Evolutionary conservation across 2,329 filamentous ascomycete genomes (phyloP).

Genomic region (Arthrobotrys iridis): DNA sequence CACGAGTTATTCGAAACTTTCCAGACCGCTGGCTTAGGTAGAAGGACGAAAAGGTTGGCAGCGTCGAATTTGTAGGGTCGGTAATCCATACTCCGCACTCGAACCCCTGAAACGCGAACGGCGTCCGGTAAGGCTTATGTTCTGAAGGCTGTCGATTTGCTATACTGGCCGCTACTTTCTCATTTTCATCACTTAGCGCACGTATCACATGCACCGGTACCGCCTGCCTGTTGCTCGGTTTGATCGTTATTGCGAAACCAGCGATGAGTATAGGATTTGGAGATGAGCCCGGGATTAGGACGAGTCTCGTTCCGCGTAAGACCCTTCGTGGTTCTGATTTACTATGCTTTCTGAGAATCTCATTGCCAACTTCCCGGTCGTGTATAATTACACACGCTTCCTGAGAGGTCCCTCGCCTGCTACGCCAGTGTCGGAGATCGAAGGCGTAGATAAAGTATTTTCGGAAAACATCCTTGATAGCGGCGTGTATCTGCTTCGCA

Average conservation of each 20-base stretch:
- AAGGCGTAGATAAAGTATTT: slow-evolving; percentile 42
- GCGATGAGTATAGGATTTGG: slow-evolving; percentile 14
- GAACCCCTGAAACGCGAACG: slow-evolving; percentile 14
- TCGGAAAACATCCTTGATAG: slow-evolving; percentile 12
- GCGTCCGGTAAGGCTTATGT: slow-evolving; percentile 19
- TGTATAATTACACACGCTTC: slow-evolving; percentile 27
- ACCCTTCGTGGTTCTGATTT: not conserved
- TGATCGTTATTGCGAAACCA: slow-evolving; percentile 8
- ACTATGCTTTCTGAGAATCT: slow-evolving; percentile 23
- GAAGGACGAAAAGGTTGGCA: slow-evolving; percentile 33
- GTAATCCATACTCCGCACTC: slow-evolving; percentile 47
- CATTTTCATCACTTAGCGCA: slow-evolving; percentile 26
- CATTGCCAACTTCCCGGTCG: slow-evolving; percentile 12
- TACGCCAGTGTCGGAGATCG: slow-evolving; percentile 14
- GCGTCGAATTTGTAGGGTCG: slow-evolving; percentile 23
- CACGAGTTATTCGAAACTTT: slow-evolving; percentile 24
- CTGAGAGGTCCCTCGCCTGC: not conserved
- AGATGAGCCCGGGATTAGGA: not conserved
- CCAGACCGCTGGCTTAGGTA: not conserved
- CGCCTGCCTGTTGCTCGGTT: not conserved
- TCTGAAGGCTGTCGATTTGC: not conserved
- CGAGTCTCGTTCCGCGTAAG: not conserved
- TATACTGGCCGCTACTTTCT: not conserved
- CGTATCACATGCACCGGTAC: slow-evolving; percentile 5
- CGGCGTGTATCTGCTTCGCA: slow-evolving; percentile 3